Evolutionary conservation across 2,329 filamentous ascomycete genomes (phyloP), one percentile per base, ranked within the genome.

Genomic region (Zymoseptoria passerinii): DNA sequence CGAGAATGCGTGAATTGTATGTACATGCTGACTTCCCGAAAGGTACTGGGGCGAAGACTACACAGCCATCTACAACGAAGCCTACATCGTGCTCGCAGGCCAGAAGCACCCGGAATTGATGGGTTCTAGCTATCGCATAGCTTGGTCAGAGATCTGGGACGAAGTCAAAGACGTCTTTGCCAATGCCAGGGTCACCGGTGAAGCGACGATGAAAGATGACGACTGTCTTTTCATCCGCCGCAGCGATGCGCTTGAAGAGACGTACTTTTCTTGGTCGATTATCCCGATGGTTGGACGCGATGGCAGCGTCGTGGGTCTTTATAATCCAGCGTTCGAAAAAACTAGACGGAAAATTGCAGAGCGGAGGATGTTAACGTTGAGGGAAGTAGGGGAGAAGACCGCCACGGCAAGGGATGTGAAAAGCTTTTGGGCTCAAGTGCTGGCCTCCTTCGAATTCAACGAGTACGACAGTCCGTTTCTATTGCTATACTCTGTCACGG

Each of bases 201-300:
- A 91, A 73, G 87, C 89, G 0, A 90, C 86, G 0, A 89, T 92
- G 87, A 92, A 91, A 71, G 85, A 92, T 63, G 89, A 94, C 66
- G 88, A 92, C 62, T 84, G 83, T 58, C 76, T 92, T 1, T 90
- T 91, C 66, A 80, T 94, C 29, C 78, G 81, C 52, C 82, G 89
- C 7, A 82, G 83, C 62, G 83, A 84, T 1, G 90, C 82, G 61
- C 73, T 90, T 1, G 88, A 95, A 71, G 89, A 94, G 69, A 85
- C 87, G 0, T 92, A 89, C 69, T 92, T 92, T 70, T 89, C 86
- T 10, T 92, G 88, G 88, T 88, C 85, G 1, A 84, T 92, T 49
- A 86, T 92, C 27, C 89, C 89, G 0, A 78, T 92, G 61, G 82
- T 92, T 1, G 89, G 88, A 2, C 79, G 81, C 48, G 86, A 91